Conservation (phyloP, 345 rosid species). For the Pistacia vera region DNA sequence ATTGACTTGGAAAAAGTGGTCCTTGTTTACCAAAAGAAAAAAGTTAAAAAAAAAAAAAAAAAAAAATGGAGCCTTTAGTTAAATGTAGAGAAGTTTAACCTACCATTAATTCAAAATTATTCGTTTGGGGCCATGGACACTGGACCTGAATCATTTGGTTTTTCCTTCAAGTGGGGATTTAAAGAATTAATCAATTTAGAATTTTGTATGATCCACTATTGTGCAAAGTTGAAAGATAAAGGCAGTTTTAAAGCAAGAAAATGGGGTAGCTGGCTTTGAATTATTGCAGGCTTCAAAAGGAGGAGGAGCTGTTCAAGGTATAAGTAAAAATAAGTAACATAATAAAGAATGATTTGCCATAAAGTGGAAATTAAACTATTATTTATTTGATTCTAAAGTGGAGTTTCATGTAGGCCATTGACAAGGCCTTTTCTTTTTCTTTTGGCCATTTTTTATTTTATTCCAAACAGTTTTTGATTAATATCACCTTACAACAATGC, state of each 20-base stretch:
- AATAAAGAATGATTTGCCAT: constrained; percentile 14
- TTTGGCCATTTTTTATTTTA: neutral
- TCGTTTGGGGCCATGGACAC: neutral
- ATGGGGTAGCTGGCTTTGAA: constrained; percentile 18
- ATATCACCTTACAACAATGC: constrained; percentile 10
- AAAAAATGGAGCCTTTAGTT: neutral
- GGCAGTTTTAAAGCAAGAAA: constrained; percentile 20
- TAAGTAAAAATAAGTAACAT: constrained; percentile 44
- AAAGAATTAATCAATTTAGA: neutral
- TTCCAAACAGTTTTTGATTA: neutral
- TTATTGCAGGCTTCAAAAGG: constrained; percentile 30
- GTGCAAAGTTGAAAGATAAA: constrained; percentile 19
- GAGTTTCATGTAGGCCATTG: neutral
- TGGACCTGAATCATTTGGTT: constrained; percentile 4
- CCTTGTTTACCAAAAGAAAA: neutral
- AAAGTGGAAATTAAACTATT: neutral
- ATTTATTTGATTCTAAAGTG: neutral
- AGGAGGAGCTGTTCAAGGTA: neutral
- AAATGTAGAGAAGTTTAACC: neutral
- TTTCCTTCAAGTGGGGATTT: neutral
- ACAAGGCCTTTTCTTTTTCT: neutral
- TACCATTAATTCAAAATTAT: constrained; percentile 2
- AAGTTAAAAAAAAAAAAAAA: neutral
- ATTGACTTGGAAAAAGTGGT: neutral
- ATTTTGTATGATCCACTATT: constrained; percentile 3